These are phyloP conservation scores for Pittosporum tobira DNA, from an alignment of 129 eudicot species.

Conservation along the genomic window DNA sequence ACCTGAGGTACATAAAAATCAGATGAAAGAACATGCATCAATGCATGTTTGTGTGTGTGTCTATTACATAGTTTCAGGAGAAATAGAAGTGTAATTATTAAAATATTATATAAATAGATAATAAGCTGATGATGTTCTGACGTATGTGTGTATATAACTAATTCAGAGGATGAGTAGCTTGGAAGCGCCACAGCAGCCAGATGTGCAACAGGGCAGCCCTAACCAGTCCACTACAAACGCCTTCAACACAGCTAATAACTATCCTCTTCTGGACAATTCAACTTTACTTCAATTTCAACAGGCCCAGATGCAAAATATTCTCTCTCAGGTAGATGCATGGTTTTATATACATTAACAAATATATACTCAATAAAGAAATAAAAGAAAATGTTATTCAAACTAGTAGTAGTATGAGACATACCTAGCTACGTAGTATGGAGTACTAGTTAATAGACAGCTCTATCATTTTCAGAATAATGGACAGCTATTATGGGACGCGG, in stretches of 20 bases:
- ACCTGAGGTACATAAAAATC: conserved; percentile 59
- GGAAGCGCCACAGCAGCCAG: conserved; percentile 35
- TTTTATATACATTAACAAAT: no score
- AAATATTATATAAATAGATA: no score
- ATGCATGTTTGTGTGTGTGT: no score
- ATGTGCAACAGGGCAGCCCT: conserved; percentile 35
- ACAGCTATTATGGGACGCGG: conserved; percentile 60
- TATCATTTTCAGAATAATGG: conserved; percentile 54
- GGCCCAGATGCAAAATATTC: conserved; percentile 35
- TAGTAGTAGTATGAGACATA: no score
- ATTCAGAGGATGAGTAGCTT: conserved; percentile 47
- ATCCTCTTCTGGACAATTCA: conserved; percentile 40
- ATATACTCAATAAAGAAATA: no score
- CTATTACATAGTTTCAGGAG: no score
- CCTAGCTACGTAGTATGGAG: no score
- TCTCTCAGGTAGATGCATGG: conserved; percentile 53
- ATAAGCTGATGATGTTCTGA: no score
- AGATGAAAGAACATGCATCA: no score
- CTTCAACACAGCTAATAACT: conserved; percentile 31
- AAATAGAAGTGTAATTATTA: no score
- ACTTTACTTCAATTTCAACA: conserved; percentile 46
- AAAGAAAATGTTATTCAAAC: no score
- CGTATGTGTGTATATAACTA: background rate
- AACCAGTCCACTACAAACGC: conserved; percentile 23
- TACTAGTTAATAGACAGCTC: no score